A percentile compares a stretch with the other conserved stretches of the same genome.
Conservation (phyloP, 306 rosid species). For the Canavalia gladiata region DNA sequence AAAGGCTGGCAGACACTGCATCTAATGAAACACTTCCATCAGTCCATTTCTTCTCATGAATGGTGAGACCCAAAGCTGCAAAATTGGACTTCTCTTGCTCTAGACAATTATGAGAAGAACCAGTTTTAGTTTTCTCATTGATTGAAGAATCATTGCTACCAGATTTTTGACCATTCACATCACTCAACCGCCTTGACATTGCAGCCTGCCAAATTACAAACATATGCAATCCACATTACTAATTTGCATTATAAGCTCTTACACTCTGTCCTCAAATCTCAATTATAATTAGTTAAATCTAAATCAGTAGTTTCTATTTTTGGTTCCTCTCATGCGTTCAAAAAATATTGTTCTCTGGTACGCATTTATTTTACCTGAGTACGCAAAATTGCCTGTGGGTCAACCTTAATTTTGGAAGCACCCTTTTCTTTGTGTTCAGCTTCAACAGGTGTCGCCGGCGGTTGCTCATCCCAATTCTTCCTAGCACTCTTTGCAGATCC, state of each 20-base stretch:
- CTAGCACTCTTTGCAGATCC: constrained; percentile 73
- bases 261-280: too few relatives aligned
- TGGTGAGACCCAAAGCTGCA: constrained; percentile 66
- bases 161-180: constrained; percentile 63
- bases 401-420: constrained; percentile 65
- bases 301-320: neutral
- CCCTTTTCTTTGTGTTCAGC: constrained; percentile 66
- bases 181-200: constrained; percentile 90
- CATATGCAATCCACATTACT: too few relatives aligned
- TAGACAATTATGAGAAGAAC: constrained; percentile 47
- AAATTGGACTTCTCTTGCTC: constrained; percentile 53
- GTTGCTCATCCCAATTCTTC: constrained; percentile 90
- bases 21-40: constrained; percentile 84
- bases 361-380: constrained; percentile 69
- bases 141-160: constrained; percentile 55
- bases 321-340: neutral
- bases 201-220: constrained; percentile 67
- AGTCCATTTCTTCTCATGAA: constrained; percentile 93
- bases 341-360: neutral
- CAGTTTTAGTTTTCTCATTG: constrained; percentile 58
- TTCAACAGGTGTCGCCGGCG: constrained; percentile 48
- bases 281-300: neutral
- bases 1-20: constrained; percentile 70
- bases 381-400: constrained; percentile 75
- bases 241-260: too few relatives aligned